A percentile compares a stretch with the other conserved stretches of the same genome.
Evolutionary conservation across 2,329 filamentous ascomycete species (phyloP).

Genomic region (Zalaria sp.): DNA sequence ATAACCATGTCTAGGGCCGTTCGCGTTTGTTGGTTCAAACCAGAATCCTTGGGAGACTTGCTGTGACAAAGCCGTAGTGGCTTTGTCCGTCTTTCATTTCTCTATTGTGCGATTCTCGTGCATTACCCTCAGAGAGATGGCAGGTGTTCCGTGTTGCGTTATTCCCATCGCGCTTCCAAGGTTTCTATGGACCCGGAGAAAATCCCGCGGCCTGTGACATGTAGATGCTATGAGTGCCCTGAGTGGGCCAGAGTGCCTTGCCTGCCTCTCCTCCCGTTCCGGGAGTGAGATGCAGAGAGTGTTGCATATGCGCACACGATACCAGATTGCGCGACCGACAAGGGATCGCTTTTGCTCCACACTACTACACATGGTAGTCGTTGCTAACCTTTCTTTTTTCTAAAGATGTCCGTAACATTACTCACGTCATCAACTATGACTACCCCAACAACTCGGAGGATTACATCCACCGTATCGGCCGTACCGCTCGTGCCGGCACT

Average conservation of each 20-base stretch:
- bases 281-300: slow-evolving; percentile 30
- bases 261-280: background rate
- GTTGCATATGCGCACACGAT: slow-evolving; percentile 11
- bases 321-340: slow-evolving; percentile 32
- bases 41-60: slow-evolving; percentile 71
- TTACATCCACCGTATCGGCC: slow-evolving; percentile 55
- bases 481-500: slow-evolving; percentile 62
- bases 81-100: slow-evolving; percentile 67
- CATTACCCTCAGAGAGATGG: background rate
- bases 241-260: slow-evolving; percentile 4
- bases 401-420: slow-evolving; percentile 99
- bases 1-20: slow-evolving; percentile 83
- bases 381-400: slow-evolving; percentile 52
- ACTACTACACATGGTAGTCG: slow-evolving; percentile 28
- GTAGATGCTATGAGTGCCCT: slow-evolving; percentile 19
- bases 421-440: slow-evolving; percentile 99
- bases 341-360: slow-evolving; percentile 35
- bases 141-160: slow-evolving; percentile 5
- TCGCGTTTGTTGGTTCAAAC: slow-evolving; percentile 71
- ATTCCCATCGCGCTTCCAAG: slow-evolving; percentile 44
- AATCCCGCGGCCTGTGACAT: slow-evolving; percentile 34
- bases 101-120: slow-evolving; percentile 33
- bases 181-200: slow-evolving; percentile 51
- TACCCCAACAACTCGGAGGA: slow-evolving; percentile 86
- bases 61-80: slow-evolving; percentile 41